These are phyloP conservation scores for Globisporangium ultimum DNA, from an alignment of 352 stramenopile genomes.

Conservation along the genomic window DNA sequence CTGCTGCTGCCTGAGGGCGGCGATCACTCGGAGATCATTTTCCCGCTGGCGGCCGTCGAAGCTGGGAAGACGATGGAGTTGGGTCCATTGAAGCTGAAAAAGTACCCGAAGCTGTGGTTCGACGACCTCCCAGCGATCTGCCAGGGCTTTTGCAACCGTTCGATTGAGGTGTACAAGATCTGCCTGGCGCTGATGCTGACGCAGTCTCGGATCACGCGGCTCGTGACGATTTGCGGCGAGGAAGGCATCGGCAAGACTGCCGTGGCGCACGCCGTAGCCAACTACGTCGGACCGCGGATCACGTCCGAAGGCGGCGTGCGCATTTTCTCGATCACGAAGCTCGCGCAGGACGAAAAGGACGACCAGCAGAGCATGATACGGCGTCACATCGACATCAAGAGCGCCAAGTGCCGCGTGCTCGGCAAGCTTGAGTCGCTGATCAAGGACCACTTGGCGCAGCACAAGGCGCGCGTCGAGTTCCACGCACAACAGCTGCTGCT, in stretches of 20 bases:
- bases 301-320: conserved; percentile 65
- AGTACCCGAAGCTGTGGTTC: conserved; percentile 78
- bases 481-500: conserved; percentile 59
- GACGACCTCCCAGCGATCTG: conserved; percentile 73
- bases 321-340: conserved; percentile 59
- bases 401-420: conserved; percentile 40
- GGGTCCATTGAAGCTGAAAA: conserved; percentile 44
- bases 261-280: conserved; percentile 65
- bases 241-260: conserved; percentile 78
- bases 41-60: conserved; percentile 56
- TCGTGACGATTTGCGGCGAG: conserved; percentile 73
- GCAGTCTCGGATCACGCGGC: conserved; percentile 68
- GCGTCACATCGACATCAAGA: conserved; percentile 35
- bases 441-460: conserved; percentile 40
- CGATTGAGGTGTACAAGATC: conserved; percentile 82
- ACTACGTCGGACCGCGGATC: conserved; percentile 78
- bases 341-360: conserved; percentile 60
- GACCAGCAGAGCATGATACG: conserved; percentile 46
- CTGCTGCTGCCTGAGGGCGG: conserved; percentile 67
- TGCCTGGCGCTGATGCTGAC: conserved; percentile 74
- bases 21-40: conserved; percentile 82
- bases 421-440: conserved; percentile 49
- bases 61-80: conserved; percentile 40
- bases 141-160: conserved; percentile 78
- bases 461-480: conserved; percentile 48